Evolutionary conservation across 805 yeast species (phyloP).

Genomic region (Yamadazyma laniorum): DNA sequence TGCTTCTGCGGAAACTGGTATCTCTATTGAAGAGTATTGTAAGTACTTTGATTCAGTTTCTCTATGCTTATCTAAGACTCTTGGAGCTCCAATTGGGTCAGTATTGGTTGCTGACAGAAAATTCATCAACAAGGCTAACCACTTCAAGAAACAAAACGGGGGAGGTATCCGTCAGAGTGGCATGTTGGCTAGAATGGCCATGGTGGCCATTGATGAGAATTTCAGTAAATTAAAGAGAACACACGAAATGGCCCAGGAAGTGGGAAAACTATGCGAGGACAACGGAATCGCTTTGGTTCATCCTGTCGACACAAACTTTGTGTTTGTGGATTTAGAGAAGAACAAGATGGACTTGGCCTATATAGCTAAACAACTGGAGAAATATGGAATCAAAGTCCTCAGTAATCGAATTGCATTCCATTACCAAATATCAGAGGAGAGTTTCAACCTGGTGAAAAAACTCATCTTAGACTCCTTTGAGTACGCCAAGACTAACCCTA

Average conservation of each 20-base stretch:
- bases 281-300: constrained; percentile 58
- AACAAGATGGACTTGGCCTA: constrained; percentile 57
- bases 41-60: constrained; percentile 84
- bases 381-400: constrained; percentile 61
- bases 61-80: constrained; percentile 81
- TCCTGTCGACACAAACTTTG: constrained; percentile 86
- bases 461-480: constrained; percentile 58
- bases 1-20: constrained; percentile 74
- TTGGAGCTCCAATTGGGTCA: constrained; percentile 94
- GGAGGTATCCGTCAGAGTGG: constrained; percentile 94
- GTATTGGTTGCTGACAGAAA: constrained; percentile 66
- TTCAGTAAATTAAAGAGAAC: constrained; percentile 53
- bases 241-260: constrained; percentile 51
- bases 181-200: constrained; percentile 75
- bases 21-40: constrained; percentile 68
- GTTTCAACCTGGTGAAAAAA: constrained; percentile 31
- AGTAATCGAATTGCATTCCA: constrained; percentile 83
- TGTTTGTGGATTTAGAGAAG: constrained; percentile 60
- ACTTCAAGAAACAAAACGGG: constrained; percentile 88
- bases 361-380: constrained; percentile 52
- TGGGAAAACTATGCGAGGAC: constrained; percentile 51
- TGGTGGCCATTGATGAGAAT: constrained; percentile 71
- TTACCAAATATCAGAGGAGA: constrained; percentile 38
- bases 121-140: constrained; percentile 69
- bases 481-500: constrained; percentile 54